Percentiles rank a stretch among this genome's conserved stretches.
Evolutionary conservation across 768 basidiomycete genomes (phyloP).

Genomic region (Pleurotus salmoneostramineus): DNA sequence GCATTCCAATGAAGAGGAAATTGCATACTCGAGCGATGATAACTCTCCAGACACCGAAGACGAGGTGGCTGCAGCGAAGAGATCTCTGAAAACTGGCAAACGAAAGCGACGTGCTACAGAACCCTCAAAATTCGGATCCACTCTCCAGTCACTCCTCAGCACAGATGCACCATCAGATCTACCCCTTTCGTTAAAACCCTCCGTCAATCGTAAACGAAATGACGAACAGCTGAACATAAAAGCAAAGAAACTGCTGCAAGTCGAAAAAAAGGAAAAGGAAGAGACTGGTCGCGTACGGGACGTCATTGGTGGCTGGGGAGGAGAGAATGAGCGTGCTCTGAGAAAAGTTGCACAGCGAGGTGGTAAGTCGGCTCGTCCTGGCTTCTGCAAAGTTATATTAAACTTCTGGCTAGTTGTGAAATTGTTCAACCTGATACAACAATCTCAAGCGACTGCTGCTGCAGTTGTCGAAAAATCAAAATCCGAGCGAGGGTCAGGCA

Average conservation of each 20-base stretch:
- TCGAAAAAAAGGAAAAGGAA: conserved; percentile 72
- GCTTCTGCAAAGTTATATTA: background rate
- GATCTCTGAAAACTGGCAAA: conserved; percentile 79
- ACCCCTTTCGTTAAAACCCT: conserved; percentile 79
- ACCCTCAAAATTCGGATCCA: conserved; percentile 68
- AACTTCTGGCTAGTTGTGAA: conserved; percentile 56
- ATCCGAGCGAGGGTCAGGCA: conserved; percentile 64
- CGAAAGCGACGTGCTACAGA: conserved; percentile 80
- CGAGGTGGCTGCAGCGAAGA: conserved; percentile 58
- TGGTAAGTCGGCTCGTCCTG: conserved; percentile 55
- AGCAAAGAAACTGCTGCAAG: conserved; percentile 67
- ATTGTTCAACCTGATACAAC: conserved; percentile 83
- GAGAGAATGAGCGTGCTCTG: conserved; percentile 69
- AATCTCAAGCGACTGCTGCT: conserved; percentile 60
- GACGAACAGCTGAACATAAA: conserved; percentile 72
- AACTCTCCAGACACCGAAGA: conserved; percentile 52
- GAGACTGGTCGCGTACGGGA: conserved; percentile 64
- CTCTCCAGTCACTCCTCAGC: conserved; percentile 66
- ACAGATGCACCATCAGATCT: conserved; percentile 67
- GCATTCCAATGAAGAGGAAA: conserved; percentile 11
- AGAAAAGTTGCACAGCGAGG: conserved; percentile 85
- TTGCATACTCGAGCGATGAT: conserved; percentile 16
- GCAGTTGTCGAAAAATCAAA: conserved; percentile 56
- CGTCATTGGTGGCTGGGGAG: conserved; percentile 88
- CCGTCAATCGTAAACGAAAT: conserved; percentile 60